Conservation (phyloP, 257 asterid species). For the Salvia hispanica region DNA sequence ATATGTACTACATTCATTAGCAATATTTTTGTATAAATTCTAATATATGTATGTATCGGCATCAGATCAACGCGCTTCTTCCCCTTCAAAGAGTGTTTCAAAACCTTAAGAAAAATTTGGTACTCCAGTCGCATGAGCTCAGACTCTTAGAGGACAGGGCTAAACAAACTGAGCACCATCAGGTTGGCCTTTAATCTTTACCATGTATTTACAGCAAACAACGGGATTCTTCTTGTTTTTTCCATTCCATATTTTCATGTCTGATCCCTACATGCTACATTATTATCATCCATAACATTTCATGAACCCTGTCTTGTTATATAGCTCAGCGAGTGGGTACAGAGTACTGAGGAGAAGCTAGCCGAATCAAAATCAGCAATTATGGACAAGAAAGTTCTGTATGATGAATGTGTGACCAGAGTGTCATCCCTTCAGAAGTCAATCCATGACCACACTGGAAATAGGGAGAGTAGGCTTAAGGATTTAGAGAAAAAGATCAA, state of each 20-base stretch:
- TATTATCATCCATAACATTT: slow-evolving; percentile 17
- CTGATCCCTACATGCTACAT: neutral
- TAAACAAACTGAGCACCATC: slow-evolving; percentile 94
- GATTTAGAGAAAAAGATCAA: slow-evolving; percentile 83
- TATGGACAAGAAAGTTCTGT: slow-evolving; percentile 60
- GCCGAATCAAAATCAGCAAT: slow-evolving; percentile 65
- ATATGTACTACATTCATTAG: slow-evolving; percentile 2
- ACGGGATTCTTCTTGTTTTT: slow-evolving; percentile 21
- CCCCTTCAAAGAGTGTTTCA: slow-evolving; percentile 84
- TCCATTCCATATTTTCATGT: slow-evolving; percentile 16
- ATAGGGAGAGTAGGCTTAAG: slow-evolving; percentile 74
- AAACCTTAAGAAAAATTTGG: slow-evolving; percentile 78
- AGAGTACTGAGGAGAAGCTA: slow-evolving; percentile 76
- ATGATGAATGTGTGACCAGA: slow-evolving; percentile 61
- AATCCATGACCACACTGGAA: slow-evolving; percentile 79
- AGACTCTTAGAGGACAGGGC: slow-evolving; percentile 81
- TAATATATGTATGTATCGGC: slow-evolving; percentile 30
- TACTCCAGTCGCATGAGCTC: slow-evolving; percentile 91
- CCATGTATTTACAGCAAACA: slow-evolving; percentile 16
- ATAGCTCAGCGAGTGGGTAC: slow-evolving; percentile 85
- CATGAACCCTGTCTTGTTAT: slow-evolving; percentile 32
- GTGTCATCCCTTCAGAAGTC: slow-evolving; percentile 78
- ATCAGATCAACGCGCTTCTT: slow-evolving; percentile 82
- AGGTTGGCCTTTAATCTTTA: slow-evolving; percentile 53
- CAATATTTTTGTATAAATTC: slow-evolving; percentile 8